A percentile compares a stretch with the other conserved stretches of the same genome.
These are phyloP conservation scores for Tricholoma flavovirens DNA, from an alignment of 768 basidiomycete genomes.

Conservation along the genomic window DNA sequence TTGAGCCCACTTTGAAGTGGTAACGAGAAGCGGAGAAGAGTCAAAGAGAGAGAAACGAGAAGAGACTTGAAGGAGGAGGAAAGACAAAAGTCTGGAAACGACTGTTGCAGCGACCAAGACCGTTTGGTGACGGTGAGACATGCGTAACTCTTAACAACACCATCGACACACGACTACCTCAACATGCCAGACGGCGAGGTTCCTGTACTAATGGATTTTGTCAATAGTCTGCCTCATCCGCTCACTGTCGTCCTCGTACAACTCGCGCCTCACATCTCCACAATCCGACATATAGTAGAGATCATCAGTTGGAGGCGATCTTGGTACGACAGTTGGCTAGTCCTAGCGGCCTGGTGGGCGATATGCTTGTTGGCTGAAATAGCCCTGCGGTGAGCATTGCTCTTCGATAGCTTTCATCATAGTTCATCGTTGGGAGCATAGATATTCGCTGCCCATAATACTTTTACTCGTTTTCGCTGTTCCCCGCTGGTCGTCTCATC, in stretches of 20 bases:
- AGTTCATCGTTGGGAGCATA: not conserved
- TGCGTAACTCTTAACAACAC: not conserved
- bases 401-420: not conserved
- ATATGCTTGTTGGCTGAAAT: slow-evolving; percentile 55
- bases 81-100: slow-evolving; percentile 16
- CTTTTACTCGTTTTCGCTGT: not conserved
- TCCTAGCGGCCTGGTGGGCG: slow-evolving; percentile 73
- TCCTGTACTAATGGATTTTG: slow-evolving; percentile 33
- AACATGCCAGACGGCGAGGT: not conserved
- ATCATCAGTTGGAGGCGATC: slow-evolving; percentile 51
- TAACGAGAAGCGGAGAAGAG: slow-evolving; percentile 27
- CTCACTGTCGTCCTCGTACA: slow-evolving; percentile 56
- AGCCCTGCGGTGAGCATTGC: slow-evolving; percentile 30
- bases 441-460: slow-evolving; percentile 18
- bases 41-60: slow-evolving; percentile 31
- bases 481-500: slow-evolving; percentile 11
- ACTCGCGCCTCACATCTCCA: slow-evolving; percentile 50
- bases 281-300: slow-evolving; percentile 37
- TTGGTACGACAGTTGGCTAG: slow-evolving; percentile 61
- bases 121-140: not conserved
- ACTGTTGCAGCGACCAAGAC: slow-evolving; percentile 12
- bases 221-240: slow-evolving; percentile 55
- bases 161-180: not conserved
- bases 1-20: slow-evolving; percentile 7
- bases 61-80: slow-evolving; percentile 23